Evolutionary conservation across 768 basidiomycete genomes (phyloP).

Genomic region (Dentipellis sp.): DNA sequence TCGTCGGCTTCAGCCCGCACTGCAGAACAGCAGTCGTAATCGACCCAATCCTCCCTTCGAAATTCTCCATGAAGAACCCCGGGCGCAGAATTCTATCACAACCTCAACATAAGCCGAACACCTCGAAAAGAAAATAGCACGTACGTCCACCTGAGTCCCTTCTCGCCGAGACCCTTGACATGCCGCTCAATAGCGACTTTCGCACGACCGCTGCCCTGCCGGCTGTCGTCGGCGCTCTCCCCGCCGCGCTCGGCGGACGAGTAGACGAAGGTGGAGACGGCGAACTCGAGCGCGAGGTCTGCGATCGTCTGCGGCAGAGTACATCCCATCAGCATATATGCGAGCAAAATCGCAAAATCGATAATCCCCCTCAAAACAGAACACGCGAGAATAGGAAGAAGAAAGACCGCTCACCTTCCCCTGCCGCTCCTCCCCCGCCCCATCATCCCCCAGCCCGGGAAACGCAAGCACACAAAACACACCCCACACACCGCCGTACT

Average conservation of each 20-base stretch:
- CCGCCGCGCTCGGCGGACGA: constrained; percentile 31
- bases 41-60: constrained; percentile 27
- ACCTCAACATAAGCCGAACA: background rate
- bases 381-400: too few species aligned
- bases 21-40: constrained; percentile 26
- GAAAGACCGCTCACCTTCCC: background rate
- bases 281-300: constrained; percentile 27
- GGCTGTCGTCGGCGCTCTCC: constrained; percentile 24
- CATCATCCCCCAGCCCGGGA: background rate
- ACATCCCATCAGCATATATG: too few species aligned
- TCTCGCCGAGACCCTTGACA: background rate
- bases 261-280: constrained; percentile 26
- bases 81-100: constrained; percentile 31
- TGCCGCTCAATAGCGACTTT: background rate
- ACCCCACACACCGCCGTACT: background rate
- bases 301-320: background rate
- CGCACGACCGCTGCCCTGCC: background rate
- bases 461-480: background rate
- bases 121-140: background rate
- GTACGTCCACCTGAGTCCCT: background rate
- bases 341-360: too few species aligned
- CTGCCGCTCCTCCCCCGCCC: background rate
- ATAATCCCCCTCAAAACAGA: too few species aligned
- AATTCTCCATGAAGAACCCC: constrained; percentile 37
- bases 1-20: constrained; percentile 23